Percentiles rank a stretch among this genome's conserved stretches.
Evolutionary conservation across 202 grass and related monocot species (phyloP).

Genomic region (Cymbopogon flexuosus): DNA sequence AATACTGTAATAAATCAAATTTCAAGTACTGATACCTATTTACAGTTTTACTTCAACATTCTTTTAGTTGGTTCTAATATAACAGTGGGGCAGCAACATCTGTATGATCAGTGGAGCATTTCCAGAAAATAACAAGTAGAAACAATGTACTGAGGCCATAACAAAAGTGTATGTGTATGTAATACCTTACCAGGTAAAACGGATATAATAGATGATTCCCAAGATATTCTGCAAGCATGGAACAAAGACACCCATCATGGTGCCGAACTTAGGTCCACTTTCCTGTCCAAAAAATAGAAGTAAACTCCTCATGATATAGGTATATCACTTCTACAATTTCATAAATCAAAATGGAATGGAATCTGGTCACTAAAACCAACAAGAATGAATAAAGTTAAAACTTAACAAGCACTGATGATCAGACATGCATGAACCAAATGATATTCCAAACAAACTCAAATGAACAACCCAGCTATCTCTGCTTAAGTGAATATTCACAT

Average conservation of each 20-base stretch:
- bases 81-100: neutral
- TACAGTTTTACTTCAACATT: slow-evolving; percentile 4
- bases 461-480: neutral
- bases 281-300: slow-evolving; percentile 40
- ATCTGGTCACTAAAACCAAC: neutral
- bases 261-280: slow-evolving; percentile 73
- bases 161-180: neutral
- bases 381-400: neutral
- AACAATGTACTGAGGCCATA: neutral
- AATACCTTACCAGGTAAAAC: slow-evolving; percentile 83
- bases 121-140: slow-evolving; percentile 17
- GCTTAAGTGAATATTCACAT: neutral
- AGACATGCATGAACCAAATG: neutral
- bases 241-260: slow-evolving; percentile 98
- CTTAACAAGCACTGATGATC: neutral
- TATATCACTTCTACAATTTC: neutral
- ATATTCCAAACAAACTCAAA: neutral
- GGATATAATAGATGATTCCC: slow-evolving; percentile 99
- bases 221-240: slow-evolving; percentile 98
- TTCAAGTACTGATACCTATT: neutral
- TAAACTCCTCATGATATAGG: slow-evolving; percentile 14
- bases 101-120: neutral
- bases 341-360: neutral
- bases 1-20: slow-evolving; percentile 12
- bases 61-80: slow-evolving; percentile 7